A percentile compares a stretch with the other conserved stretches of the same genome.
Evolutionary conservation across 2,329 filamentous ascomycete species (phyloP).

Genomic region (Calonectria montana): DNA sequence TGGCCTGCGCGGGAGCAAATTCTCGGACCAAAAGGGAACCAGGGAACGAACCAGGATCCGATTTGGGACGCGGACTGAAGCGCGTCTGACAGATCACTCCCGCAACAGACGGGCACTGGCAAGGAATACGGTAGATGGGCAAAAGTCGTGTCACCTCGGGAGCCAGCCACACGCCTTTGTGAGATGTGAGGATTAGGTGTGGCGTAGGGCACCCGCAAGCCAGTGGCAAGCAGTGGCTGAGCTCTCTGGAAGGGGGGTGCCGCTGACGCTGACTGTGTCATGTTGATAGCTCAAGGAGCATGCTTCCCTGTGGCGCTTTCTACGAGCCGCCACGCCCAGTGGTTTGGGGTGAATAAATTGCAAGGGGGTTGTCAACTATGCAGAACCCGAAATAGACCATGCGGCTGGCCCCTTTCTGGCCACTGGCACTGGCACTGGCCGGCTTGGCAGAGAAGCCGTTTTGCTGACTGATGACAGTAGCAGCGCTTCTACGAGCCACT

Average conservation of each 20-base stretch:
- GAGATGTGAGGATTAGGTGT: neutral
- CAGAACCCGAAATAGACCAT: conserved; percentile 1
- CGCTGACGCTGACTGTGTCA: neutral
- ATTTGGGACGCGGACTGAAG: neutral
- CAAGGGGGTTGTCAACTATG: conserved; percentile 14
- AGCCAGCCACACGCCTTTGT: conserved; percentile 1
- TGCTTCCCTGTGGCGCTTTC: conserved; percentile 30
- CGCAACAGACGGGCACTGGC: neutral
- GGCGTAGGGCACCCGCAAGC: neutral
- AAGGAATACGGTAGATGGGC: neutral
- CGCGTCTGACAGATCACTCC: neutral
- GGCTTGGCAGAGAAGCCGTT: neutral
- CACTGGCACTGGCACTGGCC: neutral
- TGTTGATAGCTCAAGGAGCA: neutral
- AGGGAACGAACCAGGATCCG: neutral
- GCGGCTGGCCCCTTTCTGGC: neutral
- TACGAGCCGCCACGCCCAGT: conserved; percentile 10
- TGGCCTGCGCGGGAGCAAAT: neutral
- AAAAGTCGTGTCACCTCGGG: neutral
- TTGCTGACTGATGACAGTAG: neutral
- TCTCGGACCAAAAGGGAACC: neutral
- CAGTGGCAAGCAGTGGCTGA: neutral
- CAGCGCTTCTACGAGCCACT: neutral
- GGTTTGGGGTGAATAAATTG: conserved; percentile 22
- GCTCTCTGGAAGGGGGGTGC: neutral